Conservation (phyloP, 108 stramenopile species). For the Poteriospumella lacustris region DNA sequence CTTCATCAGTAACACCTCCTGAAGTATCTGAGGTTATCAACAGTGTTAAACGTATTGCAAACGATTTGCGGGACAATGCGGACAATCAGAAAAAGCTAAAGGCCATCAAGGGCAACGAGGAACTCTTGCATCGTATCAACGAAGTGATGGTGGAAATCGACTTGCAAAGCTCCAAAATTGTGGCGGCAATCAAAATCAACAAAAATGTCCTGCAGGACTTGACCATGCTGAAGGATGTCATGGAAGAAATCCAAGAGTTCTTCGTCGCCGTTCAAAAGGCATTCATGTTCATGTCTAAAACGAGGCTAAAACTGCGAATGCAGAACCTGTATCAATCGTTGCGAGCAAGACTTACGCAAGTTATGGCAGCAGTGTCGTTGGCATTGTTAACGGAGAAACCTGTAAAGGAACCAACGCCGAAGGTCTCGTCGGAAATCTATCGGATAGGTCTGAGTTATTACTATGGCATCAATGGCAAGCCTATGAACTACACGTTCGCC, state of each 20-base stretch:
- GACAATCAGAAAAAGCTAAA: neutral
- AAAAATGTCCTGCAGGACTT: neutral
- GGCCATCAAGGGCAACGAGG: neutral
- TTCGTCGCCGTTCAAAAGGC: neutral
- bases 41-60: no score
- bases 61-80: no score
- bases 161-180: neutral
- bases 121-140: neutral
- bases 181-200: neutral
- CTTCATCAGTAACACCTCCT: no score
- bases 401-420: neutral
- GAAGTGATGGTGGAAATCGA: slow-evolving; percentile 1
- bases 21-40: no score
- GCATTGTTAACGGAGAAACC: neutral
- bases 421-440: neutral
- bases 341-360: neutral
- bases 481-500: neutral
- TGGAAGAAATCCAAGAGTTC: neutral
- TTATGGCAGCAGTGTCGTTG: neutral
- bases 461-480: neutral
- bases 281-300: neutral
- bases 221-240: neutral
- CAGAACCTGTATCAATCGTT: neutral
- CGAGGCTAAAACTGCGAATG: neutral
- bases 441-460: neutral